A percentile compares a stretch with the other conserved stretches of the same genome.
These are phyloP conservation scores for Calonectria ilicicola DNA, from an alignment of 2,329 filamentous ascomycete genomes.

Conservation along the genomic window DNA sequence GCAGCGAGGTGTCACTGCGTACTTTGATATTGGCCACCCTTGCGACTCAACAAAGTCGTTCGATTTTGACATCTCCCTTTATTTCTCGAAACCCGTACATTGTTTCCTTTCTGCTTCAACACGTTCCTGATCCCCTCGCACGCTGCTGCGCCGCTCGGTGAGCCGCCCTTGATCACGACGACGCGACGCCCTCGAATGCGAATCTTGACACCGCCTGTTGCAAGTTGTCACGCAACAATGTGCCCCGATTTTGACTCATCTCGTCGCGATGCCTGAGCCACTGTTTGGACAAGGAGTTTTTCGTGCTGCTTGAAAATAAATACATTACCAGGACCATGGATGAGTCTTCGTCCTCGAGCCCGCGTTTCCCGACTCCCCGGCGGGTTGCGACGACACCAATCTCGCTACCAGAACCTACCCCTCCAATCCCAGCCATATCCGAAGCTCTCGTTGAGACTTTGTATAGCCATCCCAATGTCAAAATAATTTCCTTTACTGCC, in stretches of 20 bases:
- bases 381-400: slow-evolving; percentile 55
- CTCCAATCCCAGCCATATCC: slow-evolving; percentile 28
- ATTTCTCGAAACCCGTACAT: not conserved
- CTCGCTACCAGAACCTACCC: slow-evolving; percentile 35
- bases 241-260: slow-evolving; percentile 23
- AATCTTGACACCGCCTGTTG: slow-evolving; percentile 1
- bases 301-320: slow-evolving; percentile 26
- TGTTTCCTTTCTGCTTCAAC: not conserved
- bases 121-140: too few relatives aligned
- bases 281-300: slow-evolving; percentile 23
- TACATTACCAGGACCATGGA: slow-evolving; percentile 32
- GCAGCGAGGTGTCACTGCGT: slow-evolving; percentile 11
- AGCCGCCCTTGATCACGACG: not conserved
- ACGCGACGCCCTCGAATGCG: slow-evolving; percentile 13
- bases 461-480: slow-evolving; percentile 79
- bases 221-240: slow-evolving; percentile 39
- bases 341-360: slow-evolving; percentile 31
- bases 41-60: slow-evolving; percentile 28
- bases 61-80: slow-evolving; percentile 26
- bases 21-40: slow-evolving; percentile 29
- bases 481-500: slow-evolving; percentile 70
- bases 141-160: not conserved
- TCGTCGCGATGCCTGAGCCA: slow-evolving; percentile 40
- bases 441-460: slow-evolving; percentile 71
- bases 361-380: slow-evolving; percentile 46